Base-by-base conservation (phyloP, 2,329 filamentous ascomycete genomes). In the Colletotrichum tanaceti region DNA sequence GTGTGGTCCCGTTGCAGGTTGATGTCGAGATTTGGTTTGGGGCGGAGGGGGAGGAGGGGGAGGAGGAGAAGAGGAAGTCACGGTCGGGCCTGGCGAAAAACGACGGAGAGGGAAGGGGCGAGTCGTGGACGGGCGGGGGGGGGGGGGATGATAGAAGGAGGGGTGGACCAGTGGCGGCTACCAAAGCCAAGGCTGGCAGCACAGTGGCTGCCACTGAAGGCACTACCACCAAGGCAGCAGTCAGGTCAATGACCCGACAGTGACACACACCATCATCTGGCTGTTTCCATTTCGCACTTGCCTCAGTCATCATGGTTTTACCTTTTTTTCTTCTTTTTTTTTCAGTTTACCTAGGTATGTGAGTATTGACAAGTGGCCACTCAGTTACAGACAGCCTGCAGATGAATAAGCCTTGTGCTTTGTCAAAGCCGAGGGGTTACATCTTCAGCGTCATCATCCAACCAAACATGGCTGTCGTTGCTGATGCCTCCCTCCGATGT, bases 71-170 rank as follows among this genome's bases (percentile, higher is more conserved):
- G 63, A 68, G 65, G 54, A 64, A 70, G 67, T 46, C 44, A 61
- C 54, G 54, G 65, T 55, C 54, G 46, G 67, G 63, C 75, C 74
- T 73, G 71, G 73, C 74, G 75, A 73, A 73, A 73, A 73, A 69
- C 65, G 73, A 75, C 63, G 65, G 67, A 58, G 70, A 70, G 70
- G 67, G 62, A 71, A 70, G 70, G 53, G 61, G 66, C 49, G 47
- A 58, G 53, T 68, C 50, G 57, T 59, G 44, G 43, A 44, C 20
- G 57, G 41, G 24, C 35, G 57, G 55, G n/a, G n/a, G n/a, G n/a
- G n/a, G 20, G 18, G 53, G 58, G 44, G 28, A 13, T 20, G 16
- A 16, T 18, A 16, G 22, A 14, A 53, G 58, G 54, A 60, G 54
- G 18, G 41, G 18, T 28, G 38, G 39, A 44, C 13, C 32, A 10